Base-by-base conservation (phyloP, 2,329 filamentous ascomycete genomes). In the Trichoderma arundinaceum region DNA sequence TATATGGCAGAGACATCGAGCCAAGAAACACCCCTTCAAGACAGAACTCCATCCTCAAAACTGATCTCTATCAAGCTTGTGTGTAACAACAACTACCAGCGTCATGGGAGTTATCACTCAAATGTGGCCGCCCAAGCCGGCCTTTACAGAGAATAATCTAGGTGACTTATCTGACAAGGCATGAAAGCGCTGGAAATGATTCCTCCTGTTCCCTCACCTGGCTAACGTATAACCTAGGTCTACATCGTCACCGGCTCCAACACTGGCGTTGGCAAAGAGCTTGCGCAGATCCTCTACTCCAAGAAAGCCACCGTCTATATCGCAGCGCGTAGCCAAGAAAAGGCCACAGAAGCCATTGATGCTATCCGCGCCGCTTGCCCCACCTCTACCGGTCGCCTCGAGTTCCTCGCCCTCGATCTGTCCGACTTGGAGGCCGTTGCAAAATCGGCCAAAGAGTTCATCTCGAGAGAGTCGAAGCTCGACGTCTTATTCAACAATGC, bases 111-210 rank as follows among this genome's bases (percentile, higher is more conserved):
- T 56, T 10, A 28, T 63, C 0, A 66, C 64, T 4, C 64, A 64
- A 19, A 63, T 66, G 64, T 63, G 59, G 22, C 64, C 64, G 10
- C 59, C 64, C 1, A 56, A 64, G n/a, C 49, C 64, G 12, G 59
- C 58, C 39, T 68, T 69, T 46, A 67, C 65, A 12, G 68, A 70
- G 28, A 22, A 94, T 74, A 91, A 96, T 73, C 83, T 95, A n/a
- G 90, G 91, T 0, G 67, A 69, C n/a, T 52, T 70, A 7, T 19
- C 63, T 0, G 67, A 57, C 32, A 71, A 71, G 90, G 88, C 90
- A 75, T 71, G 84, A 48, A 15, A 38, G 9, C 10, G 4, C 15
- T 28, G 22, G 7, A 3, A 0, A 3, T 39, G 4, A 1, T 15
- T 17, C 28, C 3, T 4, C 17, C 2, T 1, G 15, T n/a, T 12